Percentiles rank a stretch among this genome's conserved stretches.
phyloP scores from a whole-genome alignment of 768 basidiomycete species.

The Boletus rufocinnamomeus region DNA sequence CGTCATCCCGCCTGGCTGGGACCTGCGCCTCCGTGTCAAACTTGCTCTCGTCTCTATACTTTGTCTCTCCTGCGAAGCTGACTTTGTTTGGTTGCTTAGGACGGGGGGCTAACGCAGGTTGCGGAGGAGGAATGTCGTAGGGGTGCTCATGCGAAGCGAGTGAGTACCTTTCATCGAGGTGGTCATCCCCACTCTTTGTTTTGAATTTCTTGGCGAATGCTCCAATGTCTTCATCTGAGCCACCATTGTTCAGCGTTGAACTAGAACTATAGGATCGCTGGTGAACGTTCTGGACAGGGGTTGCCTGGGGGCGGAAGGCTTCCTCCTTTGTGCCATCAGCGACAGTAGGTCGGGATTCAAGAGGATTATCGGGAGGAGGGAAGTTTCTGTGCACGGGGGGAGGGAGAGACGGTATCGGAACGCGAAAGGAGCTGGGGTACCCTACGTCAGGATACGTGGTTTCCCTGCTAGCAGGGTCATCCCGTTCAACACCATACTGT shows the following conservation, averaged over 20 bases:
- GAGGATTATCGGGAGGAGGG: constrained; percentile 1
- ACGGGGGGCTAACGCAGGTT: constrained; percentile 28
- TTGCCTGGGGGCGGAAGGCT: constrained; percentile 14
- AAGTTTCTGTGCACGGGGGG: constrained; percentile 1
- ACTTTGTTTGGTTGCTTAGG: constrained; percentile 34
- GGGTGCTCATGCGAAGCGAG: constrained; percentile 62
- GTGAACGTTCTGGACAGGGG: constrained; percentile 21
- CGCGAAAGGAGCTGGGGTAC: constrained; percentile 14
- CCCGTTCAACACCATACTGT: neutral
- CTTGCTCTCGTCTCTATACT: constrained; percentile 13
- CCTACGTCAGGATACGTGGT: constrained; percentile 4
- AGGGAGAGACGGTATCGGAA: constrained; percentile 9
- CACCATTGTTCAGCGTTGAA: constrained; percentile 37
- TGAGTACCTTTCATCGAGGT: constrained; percentile 44
- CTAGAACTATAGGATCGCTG: constrained; percentile 41
- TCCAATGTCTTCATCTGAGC: constrained; percentile 23
- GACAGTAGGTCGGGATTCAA: neutral
- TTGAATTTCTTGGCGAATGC: constrained; percentile 18
- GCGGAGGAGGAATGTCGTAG: constrained; percentile 59
- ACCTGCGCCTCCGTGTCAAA: constrained; percentile 32
- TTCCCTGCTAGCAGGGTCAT: constrained; percentile 1
- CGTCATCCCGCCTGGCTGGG: constrained; percentile 4
- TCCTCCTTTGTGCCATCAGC: constrained; percentile 6
- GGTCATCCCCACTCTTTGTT: constrained; percentile 18
- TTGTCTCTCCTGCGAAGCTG: constrained; percentile 40